Base-by-base conservation (phyloP, 2,329 filamentous ascomycete genomes). In the Fusarium transvaalense region DNA sequence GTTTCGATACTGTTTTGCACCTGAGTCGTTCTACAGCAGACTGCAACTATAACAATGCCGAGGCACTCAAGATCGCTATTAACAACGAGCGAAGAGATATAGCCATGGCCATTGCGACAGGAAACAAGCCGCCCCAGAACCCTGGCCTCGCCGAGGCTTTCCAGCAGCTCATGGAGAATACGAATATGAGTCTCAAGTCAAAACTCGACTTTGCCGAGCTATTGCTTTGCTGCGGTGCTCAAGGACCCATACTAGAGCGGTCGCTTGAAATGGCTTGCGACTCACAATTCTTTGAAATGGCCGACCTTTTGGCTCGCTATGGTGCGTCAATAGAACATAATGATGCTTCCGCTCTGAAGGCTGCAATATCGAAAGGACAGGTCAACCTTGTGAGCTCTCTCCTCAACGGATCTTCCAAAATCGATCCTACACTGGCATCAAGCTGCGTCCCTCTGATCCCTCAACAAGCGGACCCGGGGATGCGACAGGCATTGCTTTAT, bases 161-260 rank as follows among this genome's bases (percentile, higher is more conserved):
- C 39, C 77, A 78, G 3, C 73, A 80, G 7, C 76, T 88, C 2
- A 81, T 85, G 60, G 74, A 79, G 2, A 82, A 84, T 48, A 73
- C 81, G 3, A 81, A 82, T 3, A 79, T 86, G 19, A 80, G 80
- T 8, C 82, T 83, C 0, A 80, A 82, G 31, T 82, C 84, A 32
- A 88, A 85, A 69, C 76, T 86, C 41, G 80, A 81, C 4, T 77
- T 89, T 64, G 80, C 84, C 0, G 86, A 90, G 71, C 77, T 88
- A 4, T 72, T 90, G 2, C 79, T 90, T 3, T 88, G 87, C 54
- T 86, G 85, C 2, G 87, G 88, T 0, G 86, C 87, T 2, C 78
- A 80, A 14, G 88, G 88, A 3, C 82, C 86, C 15, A 77, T 80
- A 1, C 76, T 86, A 1, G 81, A 85, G 0, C 76, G 78, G 31